Evolutionary conservation across 345 rosid species (phyloP).

Genomic region (Moringa oleifera): DNA sequence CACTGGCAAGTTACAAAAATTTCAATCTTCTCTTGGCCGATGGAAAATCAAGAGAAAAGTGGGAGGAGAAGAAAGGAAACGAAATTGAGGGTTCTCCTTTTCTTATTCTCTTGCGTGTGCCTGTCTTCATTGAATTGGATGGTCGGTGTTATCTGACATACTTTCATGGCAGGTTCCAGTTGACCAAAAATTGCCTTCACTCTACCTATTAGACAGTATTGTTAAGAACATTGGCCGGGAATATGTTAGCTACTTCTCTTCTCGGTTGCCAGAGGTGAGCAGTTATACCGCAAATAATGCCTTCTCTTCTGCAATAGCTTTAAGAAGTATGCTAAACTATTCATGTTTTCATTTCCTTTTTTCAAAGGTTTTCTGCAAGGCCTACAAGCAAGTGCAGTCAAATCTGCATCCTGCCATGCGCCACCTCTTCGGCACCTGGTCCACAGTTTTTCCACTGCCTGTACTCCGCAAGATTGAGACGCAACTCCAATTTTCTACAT

Average conservation of each 20-base stretch:
- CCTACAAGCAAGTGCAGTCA: constrained; percentile 79
- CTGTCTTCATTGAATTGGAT: not conserved
- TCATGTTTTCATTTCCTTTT: constrained; percentile 8
- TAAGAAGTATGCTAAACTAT: constrained; percentile 13
- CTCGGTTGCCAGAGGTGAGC: constrained; percentile 93
- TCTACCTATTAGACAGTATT: constrained; percentile 93
- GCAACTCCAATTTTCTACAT: constrained; percentile 56
- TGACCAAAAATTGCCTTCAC: constrained; percentile 85
- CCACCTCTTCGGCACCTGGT: constrained; percentile 96
- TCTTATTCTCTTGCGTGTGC: constrained; percentile 7
- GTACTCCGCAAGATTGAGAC: constrained; percentile 69
- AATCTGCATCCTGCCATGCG: constrained; percentile 69
- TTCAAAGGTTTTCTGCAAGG: constrained; percentile 74
- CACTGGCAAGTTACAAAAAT: not conserved
- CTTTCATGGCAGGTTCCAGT: constrained; percentile 60
- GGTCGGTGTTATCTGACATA: not conserved
- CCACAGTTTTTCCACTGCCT: constrained; percentile 65
- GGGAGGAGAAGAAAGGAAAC: not conserved
- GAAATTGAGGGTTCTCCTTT: not conserved
- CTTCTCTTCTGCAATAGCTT: constrained; percentile 6
- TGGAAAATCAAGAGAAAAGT: not conserved
- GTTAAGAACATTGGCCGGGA: constrained; percentile 90
- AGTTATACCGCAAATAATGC: not conserved
- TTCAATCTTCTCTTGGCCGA: not conserved
- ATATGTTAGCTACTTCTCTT: constrained; percentile 68